These are phyloP conservation scores for Pseudogymnoascus sp. DNA, from an alignment of 2,329 filamentous ascomycete species.

Conservation along the genomic window DNA sequence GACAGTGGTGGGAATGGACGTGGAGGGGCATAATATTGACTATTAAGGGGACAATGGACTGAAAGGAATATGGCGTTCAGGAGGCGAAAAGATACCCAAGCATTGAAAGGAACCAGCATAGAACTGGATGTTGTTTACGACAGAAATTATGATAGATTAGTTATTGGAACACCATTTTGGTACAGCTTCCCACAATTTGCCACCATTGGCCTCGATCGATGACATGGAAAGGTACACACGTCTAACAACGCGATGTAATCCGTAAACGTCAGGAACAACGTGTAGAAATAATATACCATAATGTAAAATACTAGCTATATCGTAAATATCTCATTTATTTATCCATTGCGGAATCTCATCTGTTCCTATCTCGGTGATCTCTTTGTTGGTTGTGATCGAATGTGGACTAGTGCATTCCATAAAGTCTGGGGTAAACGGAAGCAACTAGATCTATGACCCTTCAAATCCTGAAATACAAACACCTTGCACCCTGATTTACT, in stretches of 20 bases:
- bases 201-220: background rate
- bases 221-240: constrained; percentile 1
- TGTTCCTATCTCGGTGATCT: background rate
- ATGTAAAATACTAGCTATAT: background rate
- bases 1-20: background rate
- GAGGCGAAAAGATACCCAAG: background rate
- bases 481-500: constrained; percentile 5
- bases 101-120: background rate
- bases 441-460: constrained; percentile 8
- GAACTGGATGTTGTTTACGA: constrained; percentile 3
- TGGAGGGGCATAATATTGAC: background rate
- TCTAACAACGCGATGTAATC: background rate
- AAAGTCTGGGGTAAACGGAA: constrained; percentile 6
- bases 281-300: background rate
- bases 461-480: constrained; percentile 5
- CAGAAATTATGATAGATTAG: background rate
- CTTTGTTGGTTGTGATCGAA: background rate
- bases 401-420: constrained; percentile 3
- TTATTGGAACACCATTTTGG: background rate
- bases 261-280: background rate
- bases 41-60: background rate
- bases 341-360: background rate
- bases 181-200: background rate
- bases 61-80: background rate
- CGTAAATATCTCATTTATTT: background rate